These are phyloP conservation scores for Drechslerella stenobrocha DNA, from an alignment of 2,329 filamentous ascomycete species.

Conservation along the genomic window DNA sequence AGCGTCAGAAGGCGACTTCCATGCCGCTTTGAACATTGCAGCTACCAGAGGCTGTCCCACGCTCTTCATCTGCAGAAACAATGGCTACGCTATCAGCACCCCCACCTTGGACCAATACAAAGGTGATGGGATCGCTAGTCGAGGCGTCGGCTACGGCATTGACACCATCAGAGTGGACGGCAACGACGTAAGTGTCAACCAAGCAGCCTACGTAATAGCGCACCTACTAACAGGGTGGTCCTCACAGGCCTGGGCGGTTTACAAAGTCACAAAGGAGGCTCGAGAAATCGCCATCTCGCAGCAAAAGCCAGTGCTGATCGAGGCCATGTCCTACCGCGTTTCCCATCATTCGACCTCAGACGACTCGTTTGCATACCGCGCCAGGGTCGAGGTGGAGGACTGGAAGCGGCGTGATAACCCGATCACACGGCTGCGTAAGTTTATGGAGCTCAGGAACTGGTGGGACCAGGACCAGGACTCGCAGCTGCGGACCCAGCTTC, in stretches of 20 bases:
- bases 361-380: slow-evolving; percentile 94
- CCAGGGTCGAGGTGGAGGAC: slow-evolving; percentile 88
- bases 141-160: slow-evolving; percentile 89
- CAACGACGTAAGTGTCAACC: slow-evolving; percentile 64
- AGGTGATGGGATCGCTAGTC: slow-evolving; percentile 84
- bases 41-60: slow-evolving; percentile 85
- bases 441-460: slow-evolving; percentile 77
- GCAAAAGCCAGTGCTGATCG: slow-evolving; percentile 69
- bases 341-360: slow-evolving; percentile 96
- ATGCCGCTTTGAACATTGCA: slow-evolving; percentile 86
- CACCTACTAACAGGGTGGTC: background rate
- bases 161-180: slow-evolving; percentile 89
- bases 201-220: background rate
- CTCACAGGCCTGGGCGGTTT: slow-evolving; percentile 72
- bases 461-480: slow-evolving; percentile 87
- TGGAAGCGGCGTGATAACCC: slow-evolving; percentile 92
- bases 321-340: slow-evolving; percentile 98
- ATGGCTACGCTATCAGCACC: slow-evolving; percentile 87
- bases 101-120: slow-evolving; percentile 88
- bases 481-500: slow-evolving; percentile 66
- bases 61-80: slow-evolving; percentile 89
- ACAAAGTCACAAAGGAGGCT: slow-evolving; percentile 76
- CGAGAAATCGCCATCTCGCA: slow-evolving; percentile 75
- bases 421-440: slow-evolving; percentile 77
- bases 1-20: slow-evolving; percentile 88